These are phyloP conservation scores for Cicer judaicum DNA, from an alignment of 306 rosid species.

Conservation along the genomic window DNA sequence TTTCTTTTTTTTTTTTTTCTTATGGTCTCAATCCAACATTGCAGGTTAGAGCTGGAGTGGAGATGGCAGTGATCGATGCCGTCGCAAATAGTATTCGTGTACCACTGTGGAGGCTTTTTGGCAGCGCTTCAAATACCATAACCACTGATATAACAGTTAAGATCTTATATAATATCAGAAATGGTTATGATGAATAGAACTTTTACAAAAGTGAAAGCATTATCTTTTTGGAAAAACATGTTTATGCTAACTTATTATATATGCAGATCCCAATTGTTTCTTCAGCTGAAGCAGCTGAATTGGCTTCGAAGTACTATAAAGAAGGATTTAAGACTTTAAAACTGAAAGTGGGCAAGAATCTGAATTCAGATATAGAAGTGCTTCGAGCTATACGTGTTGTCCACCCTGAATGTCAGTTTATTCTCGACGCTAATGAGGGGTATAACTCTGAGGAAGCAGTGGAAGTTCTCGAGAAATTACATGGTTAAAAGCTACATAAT, in stretches of 20 bases:
- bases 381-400: constrained; percentile 79
- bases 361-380: constrained; percentile 79
- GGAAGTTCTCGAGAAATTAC: constrained; percentile 81
- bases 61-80: constrained; percentile 93
- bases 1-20: neutral
- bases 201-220: neutral
- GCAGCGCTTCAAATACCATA: constrained; percentile 81
- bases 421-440: constrained; percentile 97
- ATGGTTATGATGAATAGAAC: constrained; percentile 10
- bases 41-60: constrained; percentile 98
- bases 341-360: constrained; percentile 89
- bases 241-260: constrained; percentile 43
- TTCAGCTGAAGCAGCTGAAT: constrained; percentile 74
- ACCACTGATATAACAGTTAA: constrained; percentile 87
- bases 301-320: constrained; percentile 76
- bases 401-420: constrained; percentile 77
- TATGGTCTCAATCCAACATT: constrained; percentile 40
- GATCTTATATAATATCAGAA: constrained; percentile 42
- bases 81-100: constrained; percentile 77
- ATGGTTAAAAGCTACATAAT: constrained; percentile 56
- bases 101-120: constrained; percentile 93
- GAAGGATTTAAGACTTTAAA: constrained; percentile 85
- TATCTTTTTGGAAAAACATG: constrained; percentile 30
- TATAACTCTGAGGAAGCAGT: constrained; percentile 80
- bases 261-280: constrained; percentile 88